A percentile compares a stretch with the other conserved stretches of the same genome.
Conservation (phyloP, 2,329 filamentous ascomycete species). For the Aureobasidium sp. region DNA sequence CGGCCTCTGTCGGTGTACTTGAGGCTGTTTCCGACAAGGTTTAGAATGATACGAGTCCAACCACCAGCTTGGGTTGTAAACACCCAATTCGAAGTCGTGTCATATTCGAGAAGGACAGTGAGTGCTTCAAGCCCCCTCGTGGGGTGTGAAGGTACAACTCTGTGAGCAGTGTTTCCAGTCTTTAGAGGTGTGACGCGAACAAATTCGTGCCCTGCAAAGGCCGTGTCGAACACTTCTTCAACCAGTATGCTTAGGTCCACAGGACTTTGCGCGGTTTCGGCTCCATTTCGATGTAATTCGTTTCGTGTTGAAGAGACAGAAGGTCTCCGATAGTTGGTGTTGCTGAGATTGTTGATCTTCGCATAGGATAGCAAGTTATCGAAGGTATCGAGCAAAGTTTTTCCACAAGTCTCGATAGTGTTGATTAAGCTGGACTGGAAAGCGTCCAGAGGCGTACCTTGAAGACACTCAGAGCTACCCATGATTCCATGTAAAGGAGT, state of each 20-base stretch:
- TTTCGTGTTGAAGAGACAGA: not conserved
- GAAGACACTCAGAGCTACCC: conserved; percentile 40
- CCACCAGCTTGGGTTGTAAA: conserved; percentile 34
- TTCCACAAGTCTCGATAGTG: conserved; percentile 32
- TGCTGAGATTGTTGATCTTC: conserved; percentile 31
- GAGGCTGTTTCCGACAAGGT: conserved; percentile 18
- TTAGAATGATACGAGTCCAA: conserved; percentile 17
- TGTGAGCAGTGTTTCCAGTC: conserved; percentile 7
- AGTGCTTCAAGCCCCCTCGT: not conserved
- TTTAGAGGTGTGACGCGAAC: conserved; percentile 23
- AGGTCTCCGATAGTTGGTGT: not conserved
- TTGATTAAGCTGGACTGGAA: conserved; percentile 37
- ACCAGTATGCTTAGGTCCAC: conserved; percentile 40
- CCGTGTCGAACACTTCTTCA: conserved; percentile 49
- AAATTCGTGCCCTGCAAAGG: conserved; percentile 21
- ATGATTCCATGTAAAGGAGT: conserved; percentile 29
- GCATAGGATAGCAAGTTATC: conserved; percentile 31
- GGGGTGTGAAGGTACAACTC: not conserved
- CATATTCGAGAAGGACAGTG: not conserved
- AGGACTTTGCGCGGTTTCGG: not conserved
- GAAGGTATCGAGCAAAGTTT: conserved; percentile 29
- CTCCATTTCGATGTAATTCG: not conserved
- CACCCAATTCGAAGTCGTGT: conserved; percentile 32
- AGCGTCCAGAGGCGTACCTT: conserved; percentile 33
- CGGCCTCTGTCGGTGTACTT: conserved; percentile 17